phyloP scores from a whole-genome alignment of 805 yeast species.

The Kazachstania kunashirensis region DNA sequence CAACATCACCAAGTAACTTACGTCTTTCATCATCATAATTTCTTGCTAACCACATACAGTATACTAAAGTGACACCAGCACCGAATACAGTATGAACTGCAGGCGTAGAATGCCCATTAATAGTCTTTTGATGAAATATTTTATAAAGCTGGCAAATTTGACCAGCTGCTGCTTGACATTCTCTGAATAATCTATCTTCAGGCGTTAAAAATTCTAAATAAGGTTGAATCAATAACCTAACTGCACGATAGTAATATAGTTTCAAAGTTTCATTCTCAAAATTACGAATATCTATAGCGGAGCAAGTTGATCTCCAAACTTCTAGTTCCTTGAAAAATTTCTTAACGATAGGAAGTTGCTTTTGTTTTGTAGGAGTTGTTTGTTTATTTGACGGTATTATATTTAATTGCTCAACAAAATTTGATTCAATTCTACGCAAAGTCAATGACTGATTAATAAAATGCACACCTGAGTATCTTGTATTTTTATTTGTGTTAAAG shows the following conservation, averaged over 20 bases:
- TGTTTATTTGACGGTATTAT: conserved; percentile 26
- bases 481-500: conserved; percentile 16
- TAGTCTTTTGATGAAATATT: conserved; percentile 53
- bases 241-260: conserved; percentile 50
- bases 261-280: conserved; percentile 51
- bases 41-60: conserved; percentile 59
- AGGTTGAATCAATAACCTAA: conserved; percentile 53
- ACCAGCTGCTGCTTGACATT: conserved; percentile 65
- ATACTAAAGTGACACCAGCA: conserved; percentile 58
- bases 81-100: conserved; percentile 59
- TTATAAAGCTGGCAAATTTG: conserved; percentile 56
- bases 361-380: conserved; percentile 14
- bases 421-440: conserved; percentile 49
- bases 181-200: conserved; percentile 47
- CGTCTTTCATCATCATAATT: conserved; percentile 50
- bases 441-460: conserved; percentile 50
- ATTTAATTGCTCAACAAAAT: conserved; percentile 45
- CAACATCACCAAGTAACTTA: conserved; percentile 43
- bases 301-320: conserved; percentile 43
- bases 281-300: conserved; percentile 30
- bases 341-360: conserved; percentile 43
- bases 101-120: conserved; percentile 52
- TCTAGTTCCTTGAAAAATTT: conserved; percentile 45
- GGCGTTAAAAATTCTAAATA: conserved; percentile 55
- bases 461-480: conserved; percentile 25